Conservation (phyloP, 2,329 filamentous ascomycete genomes). For the Phaeoacremonium minimum region DNA sequence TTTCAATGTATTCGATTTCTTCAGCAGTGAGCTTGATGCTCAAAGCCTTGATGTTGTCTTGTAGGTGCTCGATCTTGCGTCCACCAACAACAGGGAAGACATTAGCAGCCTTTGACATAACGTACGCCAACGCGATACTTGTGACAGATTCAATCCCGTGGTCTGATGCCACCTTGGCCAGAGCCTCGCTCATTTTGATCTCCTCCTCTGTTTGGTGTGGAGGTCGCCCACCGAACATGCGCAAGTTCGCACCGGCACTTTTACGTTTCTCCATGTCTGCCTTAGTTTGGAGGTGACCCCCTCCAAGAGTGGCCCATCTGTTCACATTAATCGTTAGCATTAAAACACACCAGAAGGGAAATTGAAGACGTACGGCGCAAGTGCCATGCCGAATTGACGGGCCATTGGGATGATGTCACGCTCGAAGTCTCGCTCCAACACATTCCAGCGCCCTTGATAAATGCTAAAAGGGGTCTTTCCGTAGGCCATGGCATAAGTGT, state of each 20-base stretch:
- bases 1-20: slow-evolving; percentile 51
- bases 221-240: no score
- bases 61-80: slow-evolving; percentile 45
- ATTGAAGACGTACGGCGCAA: no score
- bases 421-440: slow-evolving; percentile 27
- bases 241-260: no score
- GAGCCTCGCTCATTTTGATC: no score
- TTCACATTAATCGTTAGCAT: no score
- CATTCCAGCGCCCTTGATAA: slow-evolving; percentile 29
- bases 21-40: slow-evolving; percentile 41
- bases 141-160: slow-evolving; percentile 54
- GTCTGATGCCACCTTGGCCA: slow-evolving; percentile 55
- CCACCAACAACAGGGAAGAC: slow-evolving; percentile 51
- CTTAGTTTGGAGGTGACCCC: slow-evolving; percentile 45
- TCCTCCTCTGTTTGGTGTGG: no score
- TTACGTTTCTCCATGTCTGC: no score
- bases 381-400: slow-evolving; percentile 40
- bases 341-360: no score
- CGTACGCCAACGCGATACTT: slow-evolving; percentile 51
- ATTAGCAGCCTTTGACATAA: slow-evolving; percentile 44
- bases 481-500: slow-evolving; percentile 18
- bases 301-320: slow-evolving; percentile 57
- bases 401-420: slow-evolving; percentile 38
- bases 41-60: slow-evolving; percentile 52
- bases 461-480: slow-evolving; percentile 22